Evolutionary conservation across 2,329 filamentous ascomycete genomes (phyloP).

Genomic region (Alternaria brassicae): DNA sequence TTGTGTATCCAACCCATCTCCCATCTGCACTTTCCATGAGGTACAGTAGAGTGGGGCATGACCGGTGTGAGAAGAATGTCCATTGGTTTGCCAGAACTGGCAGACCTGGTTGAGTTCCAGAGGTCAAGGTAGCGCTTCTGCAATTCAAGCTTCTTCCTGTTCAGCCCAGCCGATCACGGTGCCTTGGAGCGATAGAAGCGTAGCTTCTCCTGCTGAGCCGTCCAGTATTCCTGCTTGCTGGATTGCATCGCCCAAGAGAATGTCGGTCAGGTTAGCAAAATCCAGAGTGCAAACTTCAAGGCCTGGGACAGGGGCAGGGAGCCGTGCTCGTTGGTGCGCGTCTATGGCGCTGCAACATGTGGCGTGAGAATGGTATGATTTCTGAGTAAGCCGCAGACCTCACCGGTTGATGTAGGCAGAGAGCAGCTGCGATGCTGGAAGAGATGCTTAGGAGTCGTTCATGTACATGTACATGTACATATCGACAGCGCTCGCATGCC

Average conservation of each 20-base stretch:
- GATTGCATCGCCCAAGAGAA: conserved; percentile 56
- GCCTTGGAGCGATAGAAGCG: conserved; percentile 62
- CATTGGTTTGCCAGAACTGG: conserved; percentile 55
- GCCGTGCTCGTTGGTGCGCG: conserved; percentile 41
- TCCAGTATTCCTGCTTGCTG: conserved; percentile 53
- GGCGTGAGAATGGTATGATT: conserved; percentile 48
- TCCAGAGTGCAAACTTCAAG: not conserved
- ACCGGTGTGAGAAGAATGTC: conserved; percentile 66
- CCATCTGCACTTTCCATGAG: conserved; percentile 55
- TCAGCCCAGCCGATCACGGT: conserved; percentile 66
- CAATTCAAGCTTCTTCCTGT: conserved; percentile 61
- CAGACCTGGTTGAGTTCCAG: conserved; percentile 60
- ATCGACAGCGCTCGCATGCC: not conserved
- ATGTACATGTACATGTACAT: not conserved
- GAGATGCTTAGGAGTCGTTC: not conserved
- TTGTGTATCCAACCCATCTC: conserved; percentile 65
- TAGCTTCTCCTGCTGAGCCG: conserved; percentile 63
- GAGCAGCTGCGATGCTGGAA: conserved; percentile 28
- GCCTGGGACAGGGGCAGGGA: conserved; percentile 1
- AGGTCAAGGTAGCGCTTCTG: conserved; percentile 66
- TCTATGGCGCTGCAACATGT: conserved; percentile 37
- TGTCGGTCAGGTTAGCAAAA: conserved; percentile 52
- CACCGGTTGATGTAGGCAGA: conserved; percentile 43
- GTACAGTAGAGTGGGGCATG: conserved; percentile 67
- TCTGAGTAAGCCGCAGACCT: conserved; percentile 14